Conservation (phyloP, 805 yeast species). For the Monosporozyma aerobia region DNA sequence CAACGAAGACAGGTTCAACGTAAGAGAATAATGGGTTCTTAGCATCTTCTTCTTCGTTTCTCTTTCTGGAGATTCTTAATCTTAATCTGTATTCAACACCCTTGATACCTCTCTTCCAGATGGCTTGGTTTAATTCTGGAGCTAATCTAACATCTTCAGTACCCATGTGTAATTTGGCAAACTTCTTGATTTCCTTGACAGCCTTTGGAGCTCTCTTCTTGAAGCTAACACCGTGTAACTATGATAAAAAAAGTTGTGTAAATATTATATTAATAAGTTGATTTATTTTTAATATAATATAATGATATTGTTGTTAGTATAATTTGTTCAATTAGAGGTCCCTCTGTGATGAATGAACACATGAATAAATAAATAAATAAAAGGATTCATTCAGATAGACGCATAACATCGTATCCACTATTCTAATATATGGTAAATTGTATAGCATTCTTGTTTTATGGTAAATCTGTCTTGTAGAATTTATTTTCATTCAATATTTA, state of each 20-base stretch:
- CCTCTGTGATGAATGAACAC: too few species aligned
- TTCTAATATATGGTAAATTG: too few species aligned
- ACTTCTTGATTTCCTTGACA: slow-evolving; percentile 97
- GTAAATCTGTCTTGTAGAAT: too few species aligned
- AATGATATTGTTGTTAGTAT: too few species aligned
- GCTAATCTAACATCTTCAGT: slow-evolving; percentile 98
- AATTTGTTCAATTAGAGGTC: too few species aligned
- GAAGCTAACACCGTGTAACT: slow-evolving; percentile 98
- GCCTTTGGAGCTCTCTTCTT: slow-evolving; percentile 99
- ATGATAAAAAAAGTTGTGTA: slow-evolving; percentile 9
- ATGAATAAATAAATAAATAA: too few species aligned
- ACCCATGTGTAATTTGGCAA: slow-evolving; percentile 98
- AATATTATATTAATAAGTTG: background rate
- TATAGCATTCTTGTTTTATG: too few species aligned
- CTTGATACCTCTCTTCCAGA: slow-evolving; percentile 99
- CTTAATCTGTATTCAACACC: slow-evolving; percentile 98
- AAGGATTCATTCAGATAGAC: too few species aligned
- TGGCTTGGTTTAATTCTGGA: slow-evolving; percentile 95
- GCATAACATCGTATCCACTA: too few species aligned
- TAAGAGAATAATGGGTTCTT: slow-evolving; percentile 94
- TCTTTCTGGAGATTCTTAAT: slow-evolving; percentile 97
- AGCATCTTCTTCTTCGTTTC: slow-evolving; percentile 99
- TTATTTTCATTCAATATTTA: background rate
- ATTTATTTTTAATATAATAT: background rate
- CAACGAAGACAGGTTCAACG: slow-evolving; percentile 95